A percentile compares a stretch with the other conserved stretches of the same genome.
phyloP scores from a whole-genome alignment of 345 rosid species.

The Toxicodendron radicans region DNA sequence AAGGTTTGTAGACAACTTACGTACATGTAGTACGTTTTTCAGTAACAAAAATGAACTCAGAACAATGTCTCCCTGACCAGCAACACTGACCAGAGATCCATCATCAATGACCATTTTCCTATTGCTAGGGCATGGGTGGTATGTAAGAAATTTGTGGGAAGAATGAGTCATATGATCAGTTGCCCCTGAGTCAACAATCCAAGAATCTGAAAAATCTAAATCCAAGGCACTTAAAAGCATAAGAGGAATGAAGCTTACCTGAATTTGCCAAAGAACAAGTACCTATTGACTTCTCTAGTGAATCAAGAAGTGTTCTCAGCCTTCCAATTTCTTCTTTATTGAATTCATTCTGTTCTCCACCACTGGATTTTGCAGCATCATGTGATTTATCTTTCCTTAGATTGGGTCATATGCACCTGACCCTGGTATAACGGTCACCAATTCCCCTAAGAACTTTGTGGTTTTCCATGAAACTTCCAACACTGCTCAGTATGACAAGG shows the following conservation, averaged over 20 bases:
- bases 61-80: neutral
- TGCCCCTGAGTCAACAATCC: neutral
- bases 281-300: too few species aligned
- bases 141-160: neutral
- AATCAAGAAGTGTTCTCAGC: too few species aligned
- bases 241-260: neutral
- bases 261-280: too few species aligned
- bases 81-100: neutral
- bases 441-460: too few species aligned
- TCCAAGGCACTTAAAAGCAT: neutral
- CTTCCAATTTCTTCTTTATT: too few species aligned
- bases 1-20: neutral
- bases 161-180: neutral
- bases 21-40: neutral
- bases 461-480: too few species aligned
- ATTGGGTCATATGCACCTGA: too few species aligned
- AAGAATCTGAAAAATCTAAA: neutral
- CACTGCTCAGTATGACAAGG: too few species aligned
- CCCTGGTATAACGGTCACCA: too few species aligned
- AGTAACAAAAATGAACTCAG: neutral
- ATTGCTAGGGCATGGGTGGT: neutral
- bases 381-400: too few species aligned
- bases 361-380: too few species aligned
- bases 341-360: too few species aligned
- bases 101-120: slow-evolving; percentile 1